Evolutionary conservation across 495 filamentous ascomycete species (phyloP).

Genomic region (Neurospora tetraspora): DNA sequence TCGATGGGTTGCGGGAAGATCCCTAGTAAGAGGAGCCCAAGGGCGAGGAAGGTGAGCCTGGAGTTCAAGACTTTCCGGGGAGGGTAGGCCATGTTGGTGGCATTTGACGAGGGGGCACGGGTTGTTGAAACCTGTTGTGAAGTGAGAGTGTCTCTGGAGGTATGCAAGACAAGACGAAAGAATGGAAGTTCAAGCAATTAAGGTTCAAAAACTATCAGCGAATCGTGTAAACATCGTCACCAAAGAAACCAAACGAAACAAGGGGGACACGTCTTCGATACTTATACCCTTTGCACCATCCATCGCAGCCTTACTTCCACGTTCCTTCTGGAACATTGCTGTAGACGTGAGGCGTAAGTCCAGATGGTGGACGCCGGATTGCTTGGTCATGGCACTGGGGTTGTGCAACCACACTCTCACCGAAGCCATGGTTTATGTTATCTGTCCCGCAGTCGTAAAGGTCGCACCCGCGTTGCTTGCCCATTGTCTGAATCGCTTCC

Average conservation of each 20-base stretch:
- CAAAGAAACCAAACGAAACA: not conserved
- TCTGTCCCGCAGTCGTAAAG: not conserved
- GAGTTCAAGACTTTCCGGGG: not conserved
- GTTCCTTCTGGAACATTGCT: not conserved
- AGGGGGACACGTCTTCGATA: not conserved
- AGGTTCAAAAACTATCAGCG: not conserved
- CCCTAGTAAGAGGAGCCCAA: not conserved
- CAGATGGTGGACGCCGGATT: not conserved
- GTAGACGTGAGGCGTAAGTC: not conserved
- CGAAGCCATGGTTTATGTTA: not conserved
- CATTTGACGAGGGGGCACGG: not conserved
- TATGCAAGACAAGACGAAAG: not conserved
- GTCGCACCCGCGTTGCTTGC: not conserved
- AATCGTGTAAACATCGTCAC: not conserved
- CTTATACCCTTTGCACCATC: not conserved
- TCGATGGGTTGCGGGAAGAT: not conserved
- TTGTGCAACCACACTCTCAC: not conserved
- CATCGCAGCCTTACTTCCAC: not conserved
- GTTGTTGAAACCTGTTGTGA: not conserved
- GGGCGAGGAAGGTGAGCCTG: not conserved
- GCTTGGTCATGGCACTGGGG: not conserved
- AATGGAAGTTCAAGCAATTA: not conserved
- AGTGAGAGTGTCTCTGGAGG: not conserved
- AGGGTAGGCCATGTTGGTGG: not conserved
- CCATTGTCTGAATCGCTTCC: not conserved